Percentiles rank a stretch among this genome's conserved stretches.
phyloP scores from a whole-genome alignment of 106 monocot species.

The Acanthochlamys bracteata region DNA sequence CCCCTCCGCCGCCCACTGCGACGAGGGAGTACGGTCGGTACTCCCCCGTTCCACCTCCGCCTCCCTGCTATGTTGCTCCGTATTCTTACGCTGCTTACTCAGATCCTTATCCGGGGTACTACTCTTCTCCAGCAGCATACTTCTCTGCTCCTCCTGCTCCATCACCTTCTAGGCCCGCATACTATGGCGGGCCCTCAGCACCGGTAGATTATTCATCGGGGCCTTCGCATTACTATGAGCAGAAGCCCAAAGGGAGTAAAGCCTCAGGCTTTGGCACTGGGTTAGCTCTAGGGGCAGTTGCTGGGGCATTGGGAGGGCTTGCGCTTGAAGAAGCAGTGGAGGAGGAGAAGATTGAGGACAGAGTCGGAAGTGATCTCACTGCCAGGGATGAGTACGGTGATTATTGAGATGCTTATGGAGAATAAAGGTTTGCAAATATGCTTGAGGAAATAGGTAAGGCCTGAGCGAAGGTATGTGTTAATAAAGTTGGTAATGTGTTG shows the following conservation, averaged over 20 bases:
- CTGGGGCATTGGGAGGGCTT: slow-evolving; percentile 63
- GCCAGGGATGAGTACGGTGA: slow-evolving; percentile 47
- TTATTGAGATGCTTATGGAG: slow-evolving; percentile 38
- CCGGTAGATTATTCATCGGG: slow-evolving; percentile 42
- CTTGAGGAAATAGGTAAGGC: neutral
- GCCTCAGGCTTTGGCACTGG: slow-evolving; percentile 48
- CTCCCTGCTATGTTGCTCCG: slow-evolving; percentile 6
- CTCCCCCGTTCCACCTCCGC: slow-evolving; percentile 23
- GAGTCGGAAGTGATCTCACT: slow-evolving; percentile 25
- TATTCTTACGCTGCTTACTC: slow-evolving; percentile 31
- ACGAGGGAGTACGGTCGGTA: slow-evolving; percentile 31
- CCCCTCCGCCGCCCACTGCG: neutral
- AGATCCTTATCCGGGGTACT: slow-evolving; percentile 33
- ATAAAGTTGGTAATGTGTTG: neutral
- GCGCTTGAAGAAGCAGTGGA: slow-evolving; percentile 64
- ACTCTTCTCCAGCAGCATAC: slow-evolving; percentile 32
- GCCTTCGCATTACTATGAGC: slow-evolving; percentile 21
- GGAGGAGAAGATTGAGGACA: slow-evolving; percentile 59
- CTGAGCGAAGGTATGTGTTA: neutral
- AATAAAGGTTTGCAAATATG: neutral
- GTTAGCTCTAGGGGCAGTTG: slow-evolving; percentile 57
- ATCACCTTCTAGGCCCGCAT: slow-evolving; percentile 19
- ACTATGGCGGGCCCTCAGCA: slow-evolving; percentile 58
- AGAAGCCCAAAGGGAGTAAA: slow-evolving; percentile 27
- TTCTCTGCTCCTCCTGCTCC: slow-evolving; percentile 14